phyloP scores from a whole-genome alignment of 2,329 filamentous ascomycete species.

The Lachnellula subtilissima region DNA sequence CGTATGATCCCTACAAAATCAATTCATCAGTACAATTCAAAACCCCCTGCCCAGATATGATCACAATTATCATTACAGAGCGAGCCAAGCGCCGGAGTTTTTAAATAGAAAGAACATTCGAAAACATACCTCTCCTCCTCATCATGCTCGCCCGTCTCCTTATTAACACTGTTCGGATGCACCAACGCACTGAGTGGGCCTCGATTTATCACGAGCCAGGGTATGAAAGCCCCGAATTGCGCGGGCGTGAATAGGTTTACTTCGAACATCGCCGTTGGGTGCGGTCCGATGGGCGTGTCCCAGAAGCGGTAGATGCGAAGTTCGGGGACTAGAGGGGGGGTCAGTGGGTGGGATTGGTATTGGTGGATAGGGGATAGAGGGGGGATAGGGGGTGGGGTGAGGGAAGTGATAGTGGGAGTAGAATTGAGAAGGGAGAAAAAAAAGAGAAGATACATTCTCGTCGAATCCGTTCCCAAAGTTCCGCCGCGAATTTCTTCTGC shows the following conservation, averaged over 20 bases:
- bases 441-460: constrained; percentile 60
- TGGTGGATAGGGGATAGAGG: too few species aligned
- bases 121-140: constrained; percentile 19
- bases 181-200: constrained; percentile 74
- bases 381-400: too few species aligned
- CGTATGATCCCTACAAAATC: constrained; percentile 36
- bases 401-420: neutral
- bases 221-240: constrained; percentile 84
- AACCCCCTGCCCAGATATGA: too few species aligned
- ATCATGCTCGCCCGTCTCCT: constrained; percentile 37
- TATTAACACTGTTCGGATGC: constrained; percentile 75
- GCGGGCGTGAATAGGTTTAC: constrained; percentile 81
- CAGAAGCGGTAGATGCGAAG: constrained; percentile 75
- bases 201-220: constrained; percentile 78
- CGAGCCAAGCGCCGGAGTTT: too few species aligned
- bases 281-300: constrained; percentile 74
- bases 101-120: too few species aligned
- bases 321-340: constrained; percentile 62
- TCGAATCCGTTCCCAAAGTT: constrained; percentile 73
- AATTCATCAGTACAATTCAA: too few species aligned
- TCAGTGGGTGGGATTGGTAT: neutral
- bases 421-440: neutral
- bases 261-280: constrained; percentile 86
- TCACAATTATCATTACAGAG: too few species aligned
- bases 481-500: constrained; percentile 63